A percentile compares a stretch with the other conserved stretches of the same genome.
Conservation (phyloP, 2,329 filamentous ascomycete genomes). For the Dactylellina parvicollis region DNA sequence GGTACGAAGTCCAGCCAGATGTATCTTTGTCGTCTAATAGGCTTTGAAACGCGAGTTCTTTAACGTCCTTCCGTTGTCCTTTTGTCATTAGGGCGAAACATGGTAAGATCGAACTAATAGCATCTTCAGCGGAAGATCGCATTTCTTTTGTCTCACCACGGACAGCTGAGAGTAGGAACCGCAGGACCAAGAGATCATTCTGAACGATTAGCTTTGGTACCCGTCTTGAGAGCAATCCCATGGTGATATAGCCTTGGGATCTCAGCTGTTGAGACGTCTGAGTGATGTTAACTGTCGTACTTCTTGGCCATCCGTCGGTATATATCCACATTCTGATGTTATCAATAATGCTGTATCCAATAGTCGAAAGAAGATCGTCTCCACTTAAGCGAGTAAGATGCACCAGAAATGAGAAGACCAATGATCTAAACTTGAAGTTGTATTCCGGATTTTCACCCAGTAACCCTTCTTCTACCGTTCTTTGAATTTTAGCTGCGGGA, state of each 20-base stretch:
- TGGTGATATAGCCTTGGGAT: slow-evolving; percentile 48
- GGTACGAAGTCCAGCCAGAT: slow-evolving; percentile 69
- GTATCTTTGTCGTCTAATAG: slow-evolving; percentile 68
- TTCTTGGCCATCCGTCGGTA: slow-evolving; percentile 49
- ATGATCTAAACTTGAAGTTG: slow-evolving; percentile 50
- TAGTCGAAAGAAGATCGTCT: slow-evolving; percentile 19
- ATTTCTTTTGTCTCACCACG: slow-evolving; percentile 48
- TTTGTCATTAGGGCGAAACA: slow-evolving; percentile 71
- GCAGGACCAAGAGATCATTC: slow-evolving; percentile 37
- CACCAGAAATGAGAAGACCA: slow-evolving; percentile 39
- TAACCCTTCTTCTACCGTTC: slow-evolving; percentile 36
- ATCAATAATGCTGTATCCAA: slow-evolving; percentile 46
- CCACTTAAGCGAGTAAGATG: slow-evolving; percentile 37
- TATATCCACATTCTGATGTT: slow-evolving; percentile 50
- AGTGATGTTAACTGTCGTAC: slow-evolving; percentile 27
- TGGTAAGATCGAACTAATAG: slow-evolving; percentile 70
- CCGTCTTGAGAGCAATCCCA: slow-evolving; percentile 47
- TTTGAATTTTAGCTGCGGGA: slow-evolving; percentile 21
- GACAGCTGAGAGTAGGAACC: slow-evolving; percentile 46
- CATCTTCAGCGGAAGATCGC: slow-evolving; percentile 58
- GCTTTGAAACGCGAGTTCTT: slow-evolving; percentile 70
- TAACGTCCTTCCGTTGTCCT: slow-evolving; percentile 62
- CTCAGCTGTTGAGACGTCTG: slow-evolving; percentile 38
- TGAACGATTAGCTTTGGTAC: slow-evolving; percentile 39
- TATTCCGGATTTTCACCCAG: slow-evolving; percentile 47